A percentile compares a stretch with the other conserved stretches of the same genome.
Evolutionary conservation across 208 protist genomes (phyloP).

Genomic region (Blastocrithidia nonstop): DNA sequence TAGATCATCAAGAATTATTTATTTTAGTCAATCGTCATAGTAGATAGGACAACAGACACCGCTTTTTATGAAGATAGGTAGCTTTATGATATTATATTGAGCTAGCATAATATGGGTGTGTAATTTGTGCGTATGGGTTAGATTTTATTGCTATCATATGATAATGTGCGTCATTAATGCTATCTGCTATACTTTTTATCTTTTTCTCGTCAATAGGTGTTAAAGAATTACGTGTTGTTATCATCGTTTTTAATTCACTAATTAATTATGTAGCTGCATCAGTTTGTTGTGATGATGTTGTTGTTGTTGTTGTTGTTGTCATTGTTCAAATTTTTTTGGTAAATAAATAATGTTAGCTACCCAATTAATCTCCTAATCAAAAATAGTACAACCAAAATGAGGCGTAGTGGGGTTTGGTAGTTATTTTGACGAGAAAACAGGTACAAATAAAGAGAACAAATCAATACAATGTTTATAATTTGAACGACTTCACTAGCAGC

Average conservation of each 20-base stretch:
- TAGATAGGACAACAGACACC: conserved; percentile 60
- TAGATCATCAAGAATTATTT: conserved; percentile 55
- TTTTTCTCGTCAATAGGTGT: conserved; percentile 47
- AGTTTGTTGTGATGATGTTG: too few species aligned
- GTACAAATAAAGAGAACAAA: background rate
- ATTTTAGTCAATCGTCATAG: conserved; percentile 54
- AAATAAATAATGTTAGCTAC: background rate
- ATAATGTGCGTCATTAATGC: conserved; percentile 35
- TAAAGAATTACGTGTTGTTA: conserved; percentile 40
- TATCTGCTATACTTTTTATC: conserved; percentile 44
- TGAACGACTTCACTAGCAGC: background rate
- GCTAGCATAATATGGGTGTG: conserved; percentile 63
- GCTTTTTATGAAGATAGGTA: conserved; percentile 67
- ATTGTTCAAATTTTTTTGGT: background rate
- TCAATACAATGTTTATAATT: background rate
- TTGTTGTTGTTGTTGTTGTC: conserved; percentile 8
- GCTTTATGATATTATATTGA: conserved; percentile 51
- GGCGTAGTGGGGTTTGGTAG: too few species aligned
- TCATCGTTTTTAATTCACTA: conserved; percentile 62
- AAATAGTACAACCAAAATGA: background rate
- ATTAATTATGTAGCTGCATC: conserved; percentile 64
- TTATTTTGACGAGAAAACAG: background rate
- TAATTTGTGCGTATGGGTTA: conserved; percentile 58
- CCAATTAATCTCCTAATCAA: background rate
- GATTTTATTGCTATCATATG: conserved; percentile 25